Base-by-base conservation (phyloP, 2,329 filamentous ascomycete species). In the Stagonosporopsis vannaccii region DNA sequence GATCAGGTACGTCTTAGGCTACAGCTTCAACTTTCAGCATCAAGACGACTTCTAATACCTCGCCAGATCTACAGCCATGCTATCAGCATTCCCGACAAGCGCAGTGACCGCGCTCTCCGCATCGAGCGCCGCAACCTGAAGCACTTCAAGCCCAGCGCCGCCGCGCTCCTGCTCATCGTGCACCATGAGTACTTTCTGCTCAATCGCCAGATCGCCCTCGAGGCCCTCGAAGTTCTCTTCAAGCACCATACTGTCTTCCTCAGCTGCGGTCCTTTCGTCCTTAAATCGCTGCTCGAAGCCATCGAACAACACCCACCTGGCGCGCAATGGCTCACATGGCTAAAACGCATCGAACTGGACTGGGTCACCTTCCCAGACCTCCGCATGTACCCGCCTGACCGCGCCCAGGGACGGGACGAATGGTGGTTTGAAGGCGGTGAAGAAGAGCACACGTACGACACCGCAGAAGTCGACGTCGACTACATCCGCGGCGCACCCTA, bases 311-410 rank as follows among this genome's bases (percentile, higher is more conserved):
- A 66, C 6, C 66, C 60, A 2, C 51, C 58, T 2, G 68, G 69
- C 39, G 64, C 61, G 30, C 62, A 69, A 35, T 74, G 70, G 70
- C 63, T 76, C 32, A 57, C 56, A 30, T 71, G 67, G 65, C 56
- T 75, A 15, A 71, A 69, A 48, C 60, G 58, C 12, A 67, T 76
- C 9, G 68, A 74, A 39, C 48, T 75, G 1, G 69, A 75, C 45
- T 76, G 73, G 73, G 61, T 69, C 32, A 76, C 72, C 0, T 71
- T 76, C 35, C 73, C 73, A 1, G 71, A 72, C 33, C 59, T 76
- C 36, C 54, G 60, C 15, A 53, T 61, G 32, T 75, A 75, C 46
- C 72, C 72, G 2, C 73, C 72, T 8, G 63, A 71, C 15, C 47
- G 64, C 17, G 62, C 61, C 40, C 56, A 66, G 2, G 60, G 60